Evolutionary conservation across 2,329 filamentous ascomycete genomes (phyloP), one percentile per base, ranked within the genome.

Genomic region (Sphaerulina musiva): DNA sequence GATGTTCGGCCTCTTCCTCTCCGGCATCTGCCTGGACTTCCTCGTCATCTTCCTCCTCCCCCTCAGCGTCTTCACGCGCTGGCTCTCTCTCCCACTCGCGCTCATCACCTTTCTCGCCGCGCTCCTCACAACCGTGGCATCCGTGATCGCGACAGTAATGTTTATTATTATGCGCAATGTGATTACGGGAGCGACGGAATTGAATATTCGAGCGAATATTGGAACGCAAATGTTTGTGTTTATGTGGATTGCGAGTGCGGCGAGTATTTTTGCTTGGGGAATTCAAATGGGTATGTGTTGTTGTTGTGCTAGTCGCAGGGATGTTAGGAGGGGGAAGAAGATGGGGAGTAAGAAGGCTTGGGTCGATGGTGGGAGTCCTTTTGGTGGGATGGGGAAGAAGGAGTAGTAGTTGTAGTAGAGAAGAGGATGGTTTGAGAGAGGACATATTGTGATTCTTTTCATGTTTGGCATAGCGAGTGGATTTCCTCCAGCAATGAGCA

Each of bases 1-100:
- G 79, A 95, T 96, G 90, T 95, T 95, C 67, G 87, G 81, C 58
- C 85, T 92, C 71, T 95, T 95, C 78, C 74, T 96, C 46, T 78
- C 83, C 6, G 85, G 83, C 47, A 77, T 82, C 42, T 77, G 85
- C 63, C 75, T 95, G 66, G 83, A 82, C 68, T 85, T 87, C 66
- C 67, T 91, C 62, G 80, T 90, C 62, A 81, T 93, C 57, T 80
- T 91, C 67, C 62, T 85, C 53, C 72, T 71, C 70, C 86, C 68
- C 64, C 76, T 73, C 62, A 85, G 71, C 48, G 60, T 78, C 62
- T 76, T 72, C 65, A 74, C 73, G 1, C 72, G 78, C 55, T 80
- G 77, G 78, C 69, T 64, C 75, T 83, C 84, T 48, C 73, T 91
- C 17, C 80, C 85, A 4, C 77, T 93, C 57, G 77, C 82, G 9